A percentile compares a stretch with the other conserved stretches of the same genome.
These are phyloP conservation scores for Populus davidiana DNA, from an alignment of 345 rosid genomes.

Conservation along the genomic window DNA sequence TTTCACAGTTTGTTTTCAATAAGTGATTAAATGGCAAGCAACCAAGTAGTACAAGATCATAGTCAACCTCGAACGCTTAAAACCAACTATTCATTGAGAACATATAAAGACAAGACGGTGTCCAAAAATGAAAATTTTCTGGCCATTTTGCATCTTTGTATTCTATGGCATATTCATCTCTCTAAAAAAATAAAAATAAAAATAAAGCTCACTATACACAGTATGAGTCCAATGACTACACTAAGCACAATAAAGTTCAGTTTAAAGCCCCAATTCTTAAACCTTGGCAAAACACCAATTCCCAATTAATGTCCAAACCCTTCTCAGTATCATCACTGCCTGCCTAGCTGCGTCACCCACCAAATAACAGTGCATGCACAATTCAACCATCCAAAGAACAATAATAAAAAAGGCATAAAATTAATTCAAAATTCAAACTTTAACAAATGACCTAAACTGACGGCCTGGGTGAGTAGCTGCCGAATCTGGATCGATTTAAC, in stretches of 20 bases:
- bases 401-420: neutral
- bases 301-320: neutral
- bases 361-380: neutral
- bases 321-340: neutral
- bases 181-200: neutral
- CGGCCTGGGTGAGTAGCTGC: conserved; percentile 71
- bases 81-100: neutral
- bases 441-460: conserved; percentile 64
- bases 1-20: neutral
- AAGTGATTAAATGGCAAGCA: neutral
- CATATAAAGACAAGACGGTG: neutral
- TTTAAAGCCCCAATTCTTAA: neutral
- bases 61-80: neutral
- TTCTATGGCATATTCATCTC: neutral
- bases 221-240: neutral
- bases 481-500: conserved; percentile 79
- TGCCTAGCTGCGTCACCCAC: neutral
- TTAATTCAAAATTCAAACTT: neutral
- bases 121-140: neutral
- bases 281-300: neutral
- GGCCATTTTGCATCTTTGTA: neutral
- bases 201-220: neutral
- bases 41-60: neutral
- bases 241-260: neutral
- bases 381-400: neutral